Conservation (phyloP, 345 rosid species). For the Hevea brasiliensis region DNA sequence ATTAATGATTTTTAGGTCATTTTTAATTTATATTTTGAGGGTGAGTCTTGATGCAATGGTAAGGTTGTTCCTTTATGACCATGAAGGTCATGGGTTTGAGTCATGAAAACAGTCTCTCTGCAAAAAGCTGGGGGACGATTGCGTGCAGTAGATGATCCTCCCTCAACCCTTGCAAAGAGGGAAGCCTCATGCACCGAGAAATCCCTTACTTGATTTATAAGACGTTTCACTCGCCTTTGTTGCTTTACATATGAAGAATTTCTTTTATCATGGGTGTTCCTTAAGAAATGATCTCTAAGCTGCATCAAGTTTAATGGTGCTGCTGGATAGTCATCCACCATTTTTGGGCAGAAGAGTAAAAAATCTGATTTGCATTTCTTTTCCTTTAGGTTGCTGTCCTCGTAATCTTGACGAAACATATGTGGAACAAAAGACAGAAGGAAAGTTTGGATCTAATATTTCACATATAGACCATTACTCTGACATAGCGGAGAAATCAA, state of each 20-base stretch:
- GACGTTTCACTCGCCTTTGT: too few relatives aligned
- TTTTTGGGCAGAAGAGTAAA: not conserved
- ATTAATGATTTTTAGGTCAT: not conserved
- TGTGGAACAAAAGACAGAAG: conserved; percentile 25
- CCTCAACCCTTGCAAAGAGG: too few relatives aligned
- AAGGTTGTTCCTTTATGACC: too few relatives aligned
- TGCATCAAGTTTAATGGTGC: not conserved
- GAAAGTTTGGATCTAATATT: conserved; percentile 76
- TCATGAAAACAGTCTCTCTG: too few relatives aligned
- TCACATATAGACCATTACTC: conserved; percentile 66
- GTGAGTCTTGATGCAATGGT: too few relatives aligned
- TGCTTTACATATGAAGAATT: not conserved
- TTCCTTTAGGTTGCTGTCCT: conserved; percentile 31
- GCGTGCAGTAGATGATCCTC: too few relatives aligned
- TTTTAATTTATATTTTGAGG: not conserved
- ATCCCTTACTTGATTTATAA: too few relatives aligned
- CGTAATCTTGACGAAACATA: conserved; percentile 33
- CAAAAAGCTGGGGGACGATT: too few relatives aligned
- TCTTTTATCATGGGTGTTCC: not conserved
- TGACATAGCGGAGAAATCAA: conserved; percentile 78
- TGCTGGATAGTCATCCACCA: not conserved
- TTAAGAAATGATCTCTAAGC: not conserved
- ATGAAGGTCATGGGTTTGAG: too few relatives aligned
- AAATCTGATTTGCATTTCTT: not conserved
- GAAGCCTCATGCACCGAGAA: too few relatives aligned